Evolutionary conservation across 352 stramenopile genomes (phyloP), one percentile per base, ranked within the genome.

Genomic region (Globisporangium solare): DNA sequence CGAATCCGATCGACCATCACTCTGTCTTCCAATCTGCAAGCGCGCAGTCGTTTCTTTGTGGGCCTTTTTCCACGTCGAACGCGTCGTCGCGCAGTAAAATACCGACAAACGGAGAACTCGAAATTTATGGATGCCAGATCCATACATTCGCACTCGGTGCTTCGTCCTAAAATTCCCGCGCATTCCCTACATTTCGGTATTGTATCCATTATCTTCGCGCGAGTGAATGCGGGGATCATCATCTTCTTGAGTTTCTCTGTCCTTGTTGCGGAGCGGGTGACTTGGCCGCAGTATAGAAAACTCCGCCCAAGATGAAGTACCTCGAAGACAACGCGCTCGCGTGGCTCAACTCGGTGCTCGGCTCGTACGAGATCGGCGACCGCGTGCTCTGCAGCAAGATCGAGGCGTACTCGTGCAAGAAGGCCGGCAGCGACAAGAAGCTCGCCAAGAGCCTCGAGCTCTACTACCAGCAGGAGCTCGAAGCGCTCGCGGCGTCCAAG

Each of bases 371-470:
- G 61, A 72, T 96, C 37, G 89, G 88, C 49, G 92, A 97, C 71
- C 84, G 88, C 54, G 70, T 95, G 46, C 71, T 98, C 40, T 76
- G 69, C 37, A 89, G 85, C 46, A 93, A 95, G 57, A 75, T 97
- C 24, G 89, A 97, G 60, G 86, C 86, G 32, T 97, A 96, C 67
- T 96, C 87, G 54, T 97, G 89, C 73, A 97, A 97, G 74, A 95
- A 94, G 48, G 88, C 88, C 2, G 88, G 86, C 53, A 86, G 88
- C 51, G 91, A 97, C 76, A 97, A 96, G 74, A 89, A 91, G 32
- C 76, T 97, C 40, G 82, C 84, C 56, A 97, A 96, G 72, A 73
- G 70, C 37, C 75, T 97, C 20, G 86, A 97, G 68, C 70, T 84
- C 35, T 87, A 89, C 58, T 96, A 96, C 71, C 75, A 89, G 64